Evolutionary conservation across 2,329 filamentous ascomycete genomes (phyloP), one percentile per base, ranked within the genome.

Genomic region (Penicillium sp.): DNA sequence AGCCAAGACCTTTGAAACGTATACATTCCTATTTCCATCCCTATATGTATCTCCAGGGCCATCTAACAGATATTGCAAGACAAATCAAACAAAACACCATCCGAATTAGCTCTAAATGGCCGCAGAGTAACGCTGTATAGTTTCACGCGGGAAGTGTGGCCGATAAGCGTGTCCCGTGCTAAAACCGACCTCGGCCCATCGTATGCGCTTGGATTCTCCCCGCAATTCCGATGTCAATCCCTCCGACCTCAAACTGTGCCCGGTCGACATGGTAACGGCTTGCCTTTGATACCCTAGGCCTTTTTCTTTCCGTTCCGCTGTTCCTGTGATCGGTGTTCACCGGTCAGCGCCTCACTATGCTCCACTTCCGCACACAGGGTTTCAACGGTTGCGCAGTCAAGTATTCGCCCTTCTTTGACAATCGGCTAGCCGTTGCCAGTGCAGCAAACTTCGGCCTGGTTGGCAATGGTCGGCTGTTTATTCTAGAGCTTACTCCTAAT

Each of bases 321-420:
- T 29, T 44, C 33, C 23, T 31, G 37, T 40, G 42, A 50, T 42
- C 52, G 44, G 48, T 27, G 37, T 39, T 28, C 28, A 33, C 47
- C 29, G 42, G 44, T 52, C 54, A 38, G 47, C 50, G 50, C 41
- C 40, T 53, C 62, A 75, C 56, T 46, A 96, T 97, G 90, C 85
- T 97, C 62, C 90, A 96, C 74, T 97, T 88, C 75, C 87, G 88
- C 57, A 97, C 93, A 20, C 81, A 89, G 67, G 93, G 93, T 64
- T 97, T 83, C 80, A 95, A 97, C 72, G 91, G 91, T 64, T 96
- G 95, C 74, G 89, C 88, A 60, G 90, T 96, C 72, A 95, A 96
- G 74, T 98, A 97, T 78, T 97, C 92, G 48, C 93, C 93, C 6
- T 98, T 96, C 77, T 95, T 95, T 76, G 93, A 97, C 75, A 93